Evolutionary conservation across 306 rosid genomes (phyloP), one percentile per base, ranked within the genome.

Genomic region (Vigna radiata): DNA sequence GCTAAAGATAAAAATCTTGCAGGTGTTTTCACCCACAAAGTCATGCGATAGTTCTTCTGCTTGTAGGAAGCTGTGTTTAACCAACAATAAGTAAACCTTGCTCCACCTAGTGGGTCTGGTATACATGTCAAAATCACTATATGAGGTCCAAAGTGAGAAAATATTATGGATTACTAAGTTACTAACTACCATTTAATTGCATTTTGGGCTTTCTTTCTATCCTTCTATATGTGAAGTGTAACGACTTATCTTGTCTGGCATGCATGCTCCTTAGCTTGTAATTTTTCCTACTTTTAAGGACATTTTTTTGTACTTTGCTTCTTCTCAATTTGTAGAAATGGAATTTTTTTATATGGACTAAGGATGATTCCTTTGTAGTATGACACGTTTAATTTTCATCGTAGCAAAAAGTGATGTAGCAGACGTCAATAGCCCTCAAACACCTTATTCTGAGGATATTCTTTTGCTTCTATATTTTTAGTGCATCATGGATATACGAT

Each of bases 241-340:
- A 74, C 13, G 23, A 17, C 21, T 7, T 59, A 49, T n/a, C 60
- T 52, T 62, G 73, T 21, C 0, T 62, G 6, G 7, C 37, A 33
- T 33, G 7, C 6, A 49, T 70, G 25, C 46, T 31, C 44, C 60
- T 16, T 70, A 16, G 21, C 16, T 19, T 55, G 47, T 63, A 65
- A 74, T 55, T 19, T 54, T 27, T 18, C 41, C 3, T 27, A n/a
- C 48, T 12, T 29, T 21, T 52, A 25, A 64, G 33, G 17, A 49
- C 71, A 19, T 54, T 18, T 36, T 4, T 64, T 29, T 55, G 76
- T 69, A 12, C 23, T 74, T 66, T 73, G 46, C 74, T 80, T 16
- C 55, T 53, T 79, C 23, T 36, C n/a, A 64, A 23, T 36, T 2
- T 68, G 70, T 58, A 14, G 27, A 18, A 7, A 8, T 4, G 21